These are phyloP conservation scores for Penicillium nucicola DNA, from an alignment of 495 filamentous ascomycete species.

Conservation along the genomic window DNA sequence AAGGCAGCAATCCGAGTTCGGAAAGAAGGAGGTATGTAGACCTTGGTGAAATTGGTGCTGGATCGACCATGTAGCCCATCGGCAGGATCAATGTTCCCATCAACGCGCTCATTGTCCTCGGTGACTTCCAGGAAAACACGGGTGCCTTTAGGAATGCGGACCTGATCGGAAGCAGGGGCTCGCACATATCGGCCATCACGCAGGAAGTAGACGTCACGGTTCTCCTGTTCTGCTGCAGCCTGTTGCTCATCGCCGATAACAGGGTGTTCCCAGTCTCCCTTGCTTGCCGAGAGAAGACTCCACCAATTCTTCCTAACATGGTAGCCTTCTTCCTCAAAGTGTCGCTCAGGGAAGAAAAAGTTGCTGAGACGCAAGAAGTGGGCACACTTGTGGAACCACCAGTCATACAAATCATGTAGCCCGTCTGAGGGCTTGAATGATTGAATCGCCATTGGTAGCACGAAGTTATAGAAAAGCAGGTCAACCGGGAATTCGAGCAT, in stretches of 20 bases:
- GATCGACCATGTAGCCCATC: conserved; percentile 61
- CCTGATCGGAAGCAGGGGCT: conserved; percentile 86
- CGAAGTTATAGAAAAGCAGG: conserved; percentile 91
- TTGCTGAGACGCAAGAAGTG: conserved; percentile 75
- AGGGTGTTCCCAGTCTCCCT: conserved; percentile 49
- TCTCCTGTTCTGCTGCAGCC: conserved; percentile 28
- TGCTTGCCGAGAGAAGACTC: conserved; percentile 40
- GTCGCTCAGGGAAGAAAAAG: conserved; percentile 87
- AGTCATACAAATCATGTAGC: conserved; percentile 80
- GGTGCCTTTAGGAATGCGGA: conserved; percentile 83
- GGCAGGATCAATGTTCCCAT: conserved; percentile 57
- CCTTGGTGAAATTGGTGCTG: conserved; percentile 67
- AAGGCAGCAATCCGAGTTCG: conserved; percentile 76
- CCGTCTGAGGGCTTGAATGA: conserved; percentile 81
- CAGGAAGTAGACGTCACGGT: conserved; percentile 51
- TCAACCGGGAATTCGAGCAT: conserved; percentile 94
- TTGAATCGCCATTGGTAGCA: conserved; percentile 80
- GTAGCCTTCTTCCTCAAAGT: conserved; percentile 77
- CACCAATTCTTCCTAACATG: conserved; percentile 55
- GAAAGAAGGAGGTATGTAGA: conserved; percentile 90
- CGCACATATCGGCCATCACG: conserved; percentile 83
- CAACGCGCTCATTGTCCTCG: conserved; percentile 62
- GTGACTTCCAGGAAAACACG: conserved; percentile 78
- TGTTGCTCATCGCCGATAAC: conserved; percentile 38
- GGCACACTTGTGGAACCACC: conserved; percentile 94